Evolutionary conservation across 2,329 filamentous ascomycete species (phyloP).

Genomic region (Sporothrix brasiliensis): DNA sequence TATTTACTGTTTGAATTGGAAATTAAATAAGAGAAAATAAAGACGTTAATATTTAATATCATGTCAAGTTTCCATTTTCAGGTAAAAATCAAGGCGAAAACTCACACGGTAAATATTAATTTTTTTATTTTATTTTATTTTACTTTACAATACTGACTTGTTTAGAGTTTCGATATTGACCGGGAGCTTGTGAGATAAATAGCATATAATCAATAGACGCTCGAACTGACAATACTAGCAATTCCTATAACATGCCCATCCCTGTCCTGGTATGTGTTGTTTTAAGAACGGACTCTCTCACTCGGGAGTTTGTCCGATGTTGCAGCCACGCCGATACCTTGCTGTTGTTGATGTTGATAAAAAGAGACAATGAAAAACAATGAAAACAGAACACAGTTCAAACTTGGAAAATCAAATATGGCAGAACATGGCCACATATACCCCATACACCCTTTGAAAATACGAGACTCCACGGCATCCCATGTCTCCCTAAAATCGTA

Average conservation of each 20-base stretch:
- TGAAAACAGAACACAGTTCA: neutral
- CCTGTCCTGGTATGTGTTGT: constrained; percentile 12
- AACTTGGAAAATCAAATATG: neutral
- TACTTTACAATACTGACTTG: no score
- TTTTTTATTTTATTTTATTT: neutral
- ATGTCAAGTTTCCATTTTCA: no score
- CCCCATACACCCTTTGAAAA: neutral
- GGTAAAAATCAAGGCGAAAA: no score
- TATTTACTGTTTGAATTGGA: no score
- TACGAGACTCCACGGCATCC: neutral
- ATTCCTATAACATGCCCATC: neutral
- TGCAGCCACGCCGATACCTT: neutral
- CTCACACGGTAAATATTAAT: neutral
- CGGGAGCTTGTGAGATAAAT: neutral
- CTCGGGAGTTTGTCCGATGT: neutral
- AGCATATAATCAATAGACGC: constrained; percentile 4
- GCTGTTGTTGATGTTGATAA: neutral
- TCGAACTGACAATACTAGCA: neutral
- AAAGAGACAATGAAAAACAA: neutral
- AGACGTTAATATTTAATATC: no score
- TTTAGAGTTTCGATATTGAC: neutral
- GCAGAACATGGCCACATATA: neutral
- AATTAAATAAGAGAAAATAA: no score
- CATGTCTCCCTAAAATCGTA: constrained; percentile 3
- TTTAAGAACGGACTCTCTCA: neutral